Evolutionary conservation across 1,284 basidiomycete genomes (phyloP), one percentile per base, ranked within the genome.

Genomic region (Coniferiporia sulphurascens): DNA sequence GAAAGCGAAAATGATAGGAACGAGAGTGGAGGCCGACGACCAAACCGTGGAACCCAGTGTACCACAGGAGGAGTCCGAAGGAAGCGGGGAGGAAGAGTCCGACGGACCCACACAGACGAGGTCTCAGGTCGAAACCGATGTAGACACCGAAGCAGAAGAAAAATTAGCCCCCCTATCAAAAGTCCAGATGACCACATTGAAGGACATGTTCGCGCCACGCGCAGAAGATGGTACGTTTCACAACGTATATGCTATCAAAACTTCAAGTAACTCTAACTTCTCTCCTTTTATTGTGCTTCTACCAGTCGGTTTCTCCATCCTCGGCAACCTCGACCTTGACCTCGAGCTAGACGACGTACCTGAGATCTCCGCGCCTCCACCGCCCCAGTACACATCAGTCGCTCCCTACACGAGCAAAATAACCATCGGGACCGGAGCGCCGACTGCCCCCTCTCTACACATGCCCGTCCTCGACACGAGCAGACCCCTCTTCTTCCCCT

Each of bases 201-300:
- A 87, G 65, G 84, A 87, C 63, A 71, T 91, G 1, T 89, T 91
- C 63, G 84, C 83, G 10, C 86, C 87, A 0, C 75, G 76, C 27
- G 82, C 84, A 58, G 83, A 85, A 61, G 81, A 87, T 67, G 81
- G 87, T 86, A 62, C 15, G 76, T 67, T 46, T 49, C 45, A 58
- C 15, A 49, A 68, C 34, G 43, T 71, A 73, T 35, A 21, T 15
- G 10, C 6, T 22, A 52, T 27, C 27, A 27, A 27, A 27, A 3
- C 27, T 27, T 27, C 27, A n/a, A 57, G 36, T 49, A 17, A 22
- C 8, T 27, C 45, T 48, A 10, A 19, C 15, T 34, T 52, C 19
- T n/a, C 15, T 41, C 15, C 9, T 15, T 8, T 41, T 41, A 10
- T 41, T 41, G 2, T 36, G 48, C 52, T 22, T 55, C 6, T 58